Conservation (phyloP, 1,139 yeast species). For the Hyphopichia pseudoburtonii region DNA sequence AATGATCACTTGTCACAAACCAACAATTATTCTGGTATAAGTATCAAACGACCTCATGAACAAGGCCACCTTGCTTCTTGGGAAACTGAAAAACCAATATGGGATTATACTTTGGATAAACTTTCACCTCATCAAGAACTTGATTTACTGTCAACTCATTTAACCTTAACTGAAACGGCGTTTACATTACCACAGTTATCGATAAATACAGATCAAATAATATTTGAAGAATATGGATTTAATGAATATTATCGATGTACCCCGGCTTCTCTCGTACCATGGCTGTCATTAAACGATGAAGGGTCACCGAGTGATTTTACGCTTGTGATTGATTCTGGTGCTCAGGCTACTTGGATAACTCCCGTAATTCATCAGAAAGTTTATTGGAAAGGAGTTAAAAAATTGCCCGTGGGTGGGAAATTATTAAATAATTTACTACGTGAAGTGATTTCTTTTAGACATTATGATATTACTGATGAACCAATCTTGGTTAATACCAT, state of each 20-base stretch:
- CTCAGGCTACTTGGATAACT: constrained; percentile 80
- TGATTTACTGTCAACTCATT: constrained; percentile 50
- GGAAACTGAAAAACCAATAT: constrained; percentile 88
- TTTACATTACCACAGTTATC: constrained; percentile 81
- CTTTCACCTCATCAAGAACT: constrained; percentile 29
- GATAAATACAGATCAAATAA: constrained; percentile 83
- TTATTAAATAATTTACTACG: constrained; percentile 77
- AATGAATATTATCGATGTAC: constrained; percentile 60
- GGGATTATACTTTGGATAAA: constrained; percentile 70
- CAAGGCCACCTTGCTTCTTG: constrained; percentile 88
- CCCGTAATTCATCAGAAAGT: constrained; percentile 83
- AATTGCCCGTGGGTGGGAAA: constrained; percentile 82
- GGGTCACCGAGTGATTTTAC: constrained; percentile 56
- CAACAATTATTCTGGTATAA: constrained; percentile 73
- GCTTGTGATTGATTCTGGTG: constrained; percentile 86
- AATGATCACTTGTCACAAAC: constrained; percentile 61
- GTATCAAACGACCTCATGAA: constrained; percentile 79
- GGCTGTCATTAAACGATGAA: constrained; percentile 33
- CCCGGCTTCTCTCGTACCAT: constrained; percentile 71
- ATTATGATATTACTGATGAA: constrained; percentile 92
- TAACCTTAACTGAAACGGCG: constrained; percentile 75
- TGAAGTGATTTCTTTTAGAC: constrained; percentile 85
- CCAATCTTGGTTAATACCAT: constrained; percentile 80
- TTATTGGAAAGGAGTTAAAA: constrained; percentile 74
- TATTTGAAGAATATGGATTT: constrained; percentile 92